Evolutionary conservation across 192 early-diverging fungal genomes (phyloP).

Genomic region (Linnemannia exigua): DNA sequence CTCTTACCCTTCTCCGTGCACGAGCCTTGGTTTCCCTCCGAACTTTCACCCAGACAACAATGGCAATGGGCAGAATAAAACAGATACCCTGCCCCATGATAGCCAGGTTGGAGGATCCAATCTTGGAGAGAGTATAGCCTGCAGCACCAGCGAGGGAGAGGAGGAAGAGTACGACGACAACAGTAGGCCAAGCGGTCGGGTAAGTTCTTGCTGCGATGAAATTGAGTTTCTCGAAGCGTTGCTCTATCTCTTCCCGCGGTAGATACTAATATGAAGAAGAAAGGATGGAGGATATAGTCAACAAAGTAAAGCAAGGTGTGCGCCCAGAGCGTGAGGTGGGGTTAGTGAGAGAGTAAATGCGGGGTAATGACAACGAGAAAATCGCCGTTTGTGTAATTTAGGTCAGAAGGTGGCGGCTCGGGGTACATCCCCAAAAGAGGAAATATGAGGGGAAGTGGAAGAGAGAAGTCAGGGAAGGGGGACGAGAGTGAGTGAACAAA

Average conservation of each 20-base stretch:
- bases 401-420: background rate
- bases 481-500: background rate
- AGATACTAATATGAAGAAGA: conserved; percentile 25
- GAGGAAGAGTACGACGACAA: background rate
- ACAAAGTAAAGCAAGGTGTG: too few species aligned
- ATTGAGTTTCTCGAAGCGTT: conserved; percentile 33
- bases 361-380: background rate
- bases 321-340: background rate
- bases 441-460: background rate
- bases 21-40: conserved; percentile 20
- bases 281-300: background rate
- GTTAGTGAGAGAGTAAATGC: background rate
- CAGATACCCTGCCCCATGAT: conserved; percentile 38
- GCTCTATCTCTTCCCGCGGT: conserved; percentile 26
- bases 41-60: conserved; percentile 43
- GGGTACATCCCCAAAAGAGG: background rate
- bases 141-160: background rate
- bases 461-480: background rate
- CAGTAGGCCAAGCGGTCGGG: conserved; percentile 39
- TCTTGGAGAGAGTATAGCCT: background rate
- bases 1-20: conserved; percentile 25
- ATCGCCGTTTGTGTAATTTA: too few species aligned
- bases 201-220: conserved; percentile 18
- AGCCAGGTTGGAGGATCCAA: conserved; percentile 14
- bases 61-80: conserved; percentile 30